Evolutionary conservation across 2,329 filamentous ascomycete species (phyloP).

Genomic region (Botrytis hyacinthi): DNA sequence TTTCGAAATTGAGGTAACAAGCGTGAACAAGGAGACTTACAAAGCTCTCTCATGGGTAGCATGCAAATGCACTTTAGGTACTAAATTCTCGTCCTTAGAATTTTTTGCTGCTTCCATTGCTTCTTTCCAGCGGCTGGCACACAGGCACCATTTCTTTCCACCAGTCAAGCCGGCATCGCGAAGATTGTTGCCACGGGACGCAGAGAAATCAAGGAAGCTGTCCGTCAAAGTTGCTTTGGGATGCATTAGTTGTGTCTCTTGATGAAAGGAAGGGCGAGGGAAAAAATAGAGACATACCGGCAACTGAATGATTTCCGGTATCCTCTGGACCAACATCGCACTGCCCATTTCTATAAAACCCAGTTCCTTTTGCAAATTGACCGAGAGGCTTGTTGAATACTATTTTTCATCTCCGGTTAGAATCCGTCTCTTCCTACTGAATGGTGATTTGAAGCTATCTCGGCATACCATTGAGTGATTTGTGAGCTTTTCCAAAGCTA

Average conservation of each 20-base stretch:
- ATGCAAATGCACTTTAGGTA: slow-evolving; percentile 40
- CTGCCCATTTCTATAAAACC: slow-evolving; percentile 60
- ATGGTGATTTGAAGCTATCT: slow-evolving; percentile 15
- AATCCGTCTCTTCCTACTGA: neutral
- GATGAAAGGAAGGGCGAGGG: too few species aligned
- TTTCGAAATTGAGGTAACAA: neutral
- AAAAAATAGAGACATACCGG: slow-evolving; percentile 34
- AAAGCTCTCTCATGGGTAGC: slow-evolving; percentile 41
- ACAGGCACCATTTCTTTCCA: slow-evolving; percentile 64
- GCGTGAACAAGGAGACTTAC: slow-evolving; percentile 26
- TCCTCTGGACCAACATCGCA: slow-evolving; percentile 54
- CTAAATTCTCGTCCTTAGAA: slow-evolving; percentile 23
- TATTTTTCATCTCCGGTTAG: slow-evolving; percentile 31
- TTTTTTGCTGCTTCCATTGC: slow-evolving; percentile 40
- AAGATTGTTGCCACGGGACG: slow-evolving; percentile 58
- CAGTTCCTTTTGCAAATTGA: slow-evolving; percentile 57
- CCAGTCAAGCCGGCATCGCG: slow-evolving; percentile 52
- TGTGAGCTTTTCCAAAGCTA: slow-evolving; percentile 17
- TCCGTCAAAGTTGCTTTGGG: slow-evolving; percentile 50
- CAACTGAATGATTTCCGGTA: slow-evolving; percentile 59
- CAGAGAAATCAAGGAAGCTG: slow-evolving; percentile 61
- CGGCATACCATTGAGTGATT: slow-evolving; percentile 22
- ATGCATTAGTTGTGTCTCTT: neutral
- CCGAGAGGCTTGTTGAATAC: slow-evolving; percentile 58
- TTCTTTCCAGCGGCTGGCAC: slow-evolving; percentile 58